Conservation (phyloP, 1,139 yeast genomes). For the Candida anutae region DNA sequence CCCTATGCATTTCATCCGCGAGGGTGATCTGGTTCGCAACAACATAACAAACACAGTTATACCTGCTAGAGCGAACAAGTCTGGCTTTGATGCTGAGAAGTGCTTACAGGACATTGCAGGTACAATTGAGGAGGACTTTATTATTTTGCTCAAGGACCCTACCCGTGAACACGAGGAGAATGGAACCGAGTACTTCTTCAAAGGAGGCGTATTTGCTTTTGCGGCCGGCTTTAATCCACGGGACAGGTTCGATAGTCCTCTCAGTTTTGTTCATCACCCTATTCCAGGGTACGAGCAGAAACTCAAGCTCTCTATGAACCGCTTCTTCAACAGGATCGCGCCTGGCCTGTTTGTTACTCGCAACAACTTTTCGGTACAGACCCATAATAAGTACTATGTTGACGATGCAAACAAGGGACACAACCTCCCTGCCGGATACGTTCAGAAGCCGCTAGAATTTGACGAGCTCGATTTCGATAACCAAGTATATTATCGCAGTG, state of each 20-base stretch:
- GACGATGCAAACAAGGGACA: constrained; percentile 46
- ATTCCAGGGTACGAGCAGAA: constrained; percentile 54
- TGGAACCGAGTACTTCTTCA: constrained; percentile 51
- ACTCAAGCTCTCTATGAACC: constrained; percentile 54
- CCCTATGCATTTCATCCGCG: constrained; percentile 46
- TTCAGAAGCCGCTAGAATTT: constrained; percentile 26
- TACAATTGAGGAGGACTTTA: constrained; percentile 62
- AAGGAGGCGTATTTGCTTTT: constrained; percentile 60
- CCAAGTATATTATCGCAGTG: constrained; percentile 51
- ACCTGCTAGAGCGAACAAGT: constrained; percentile 25
- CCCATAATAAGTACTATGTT: constrained; percentile 43
- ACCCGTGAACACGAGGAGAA: constrained; percentile 26
- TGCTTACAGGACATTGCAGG: constrained; percentile 32
- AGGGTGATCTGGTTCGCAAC: constrained; percentile 29
- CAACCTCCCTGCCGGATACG: constrained; percentile 19
- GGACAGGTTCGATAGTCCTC: constrained; percentile 45
- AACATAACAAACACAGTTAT: constrained; percentile 31
- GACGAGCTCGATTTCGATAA: constrained; percentile 45
- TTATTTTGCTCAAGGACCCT: constrained; percentile 48
- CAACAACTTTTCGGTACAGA: constrained; percentile 56
- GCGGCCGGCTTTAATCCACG: constrained; percentile 72
- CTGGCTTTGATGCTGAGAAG: constrained; percentile 8
- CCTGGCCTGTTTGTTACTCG: constrained; percentile 51
- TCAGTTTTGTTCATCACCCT: constrained; percentile 51
- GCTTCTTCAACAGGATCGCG: constrained; percentile 43